phyloP scores from a whole-genome alignment of 2,329 filamentous ascomycete species.

The Aspergillus pseudoterreus region DNA sequence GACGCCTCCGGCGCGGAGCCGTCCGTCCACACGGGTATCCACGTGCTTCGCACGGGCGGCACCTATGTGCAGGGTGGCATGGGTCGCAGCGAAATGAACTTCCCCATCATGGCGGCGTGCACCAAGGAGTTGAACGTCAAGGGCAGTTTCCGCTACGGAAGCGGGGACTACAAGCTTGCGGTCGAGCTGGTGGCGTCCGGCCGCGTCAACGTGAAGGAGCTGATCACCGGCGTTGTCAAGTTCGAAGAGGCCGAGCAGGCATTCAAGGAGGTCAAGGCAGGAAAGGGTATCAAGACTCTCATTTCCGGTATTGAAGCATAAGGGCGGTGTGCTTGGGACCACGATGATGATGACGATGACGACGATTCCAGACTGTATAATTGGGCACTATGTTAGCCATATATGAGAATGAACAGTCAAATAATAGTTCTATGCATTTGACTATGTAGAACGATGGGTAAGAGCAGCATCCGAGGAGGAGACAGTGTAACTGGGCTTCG shows the following conservation, averaged over 20 bases:
- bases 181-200: slow-evolving; percentile 71
- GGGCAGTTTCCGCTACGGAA: slow-evolving; percentile 85
- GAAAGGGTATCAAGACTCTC: slow-evolving; percentile 57
- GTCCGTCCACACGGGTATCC: slow-evolving; percentile 70
- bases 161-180: slow-evolving; percentile 82
- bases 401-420: no score
- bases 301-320: slow-evolving; percentile 37
- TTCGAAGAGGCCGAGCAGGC: slow-evolving; percentile 83
- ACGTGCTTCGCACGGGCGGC: slow-evolving; percentile 67
- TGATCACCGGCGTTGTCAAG: slow-evolving; percentile 72
- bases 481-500: no score
- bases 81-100: slow-evolving; percentile 81
- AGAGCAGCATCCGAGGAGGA: no score
- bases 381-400: neutral
- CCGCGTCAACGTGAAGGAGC: slow-evolving; percentile 69
- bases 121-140: slow-evolving; percentile 83
- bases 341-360: neutral
- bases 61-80: slow-evolving; percentile 85
- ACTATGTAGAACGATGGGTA: no score
- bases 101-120: slow-evolving; percentile 88
- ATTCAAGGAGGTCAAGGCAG: slow-evolving; percentile 80
- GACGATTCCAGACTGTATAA: neutral
- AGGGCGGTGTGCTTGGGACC: neutral
- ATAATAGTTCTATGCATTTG: no score
- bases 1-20: slow-evolving; percentile 77